These are phyloP conservation scores for Zea luxurians DNA, from an alignment of 176 grass and related monocot species.

Conservation along the genomic window DNA sequence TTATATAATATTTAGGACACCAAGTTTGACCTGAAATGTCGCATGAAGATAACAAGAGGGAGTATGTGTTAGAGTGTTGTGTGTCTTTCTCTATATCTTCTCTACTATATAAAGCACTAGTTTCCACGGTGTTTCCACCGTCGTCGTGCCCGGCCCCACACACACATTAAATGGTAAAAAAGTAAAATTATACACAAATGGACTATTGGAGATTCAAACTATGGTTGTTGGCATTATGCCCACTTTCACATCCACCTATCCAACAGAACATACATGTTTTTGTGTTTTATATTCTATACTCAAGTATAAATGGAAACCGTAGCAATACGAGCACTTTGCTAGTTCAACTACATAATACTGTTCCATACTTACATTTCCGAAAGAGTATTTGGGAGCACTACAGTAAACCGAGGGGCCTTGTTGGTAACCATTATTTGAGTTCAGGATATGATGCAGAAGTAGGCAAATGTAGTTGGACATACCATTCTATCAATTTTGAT, in stretches of 20 bases:
- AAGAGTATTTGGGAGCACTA: not conserved
- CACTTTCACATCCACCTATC: no score
- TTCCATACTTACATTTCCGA: constrained; percentile 22
- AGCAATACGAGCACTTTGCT: no score
- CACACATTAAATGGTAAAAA: no score
- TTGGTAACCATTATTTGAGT: not conserved
- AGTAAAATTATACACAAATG: no score
- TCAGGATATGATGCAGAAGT: not conserved
- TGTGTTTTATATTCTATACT: no score
- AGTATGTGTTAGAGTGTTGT: constrained; percentile 2
- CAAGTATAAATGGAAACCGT: no score
- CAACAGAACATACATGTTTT: no score
- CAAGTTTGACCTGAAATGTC: not conserved
- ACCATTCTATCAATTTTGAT: not conserved
- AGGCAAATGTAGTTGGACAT: not conserved
- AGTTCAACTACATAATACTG: not conserved
- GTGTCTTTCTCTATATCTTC: not conserved
- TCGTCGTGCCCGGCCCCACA: no score
- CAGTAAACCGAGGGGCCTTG: not conserved
- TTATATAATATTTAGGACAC: not conserved
- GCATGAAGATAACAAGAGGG: not conserved
- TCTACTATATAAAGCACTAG: no score
- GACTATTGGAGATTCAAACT: no score
- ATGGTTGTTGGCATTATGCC: no score
- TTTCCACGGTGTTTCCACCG: no score